Evolutionary conservation across 441 rosid species (phyloP), one percentile per base, ranked within the genome.

Genomic region (Populus hybrid): DNA sequence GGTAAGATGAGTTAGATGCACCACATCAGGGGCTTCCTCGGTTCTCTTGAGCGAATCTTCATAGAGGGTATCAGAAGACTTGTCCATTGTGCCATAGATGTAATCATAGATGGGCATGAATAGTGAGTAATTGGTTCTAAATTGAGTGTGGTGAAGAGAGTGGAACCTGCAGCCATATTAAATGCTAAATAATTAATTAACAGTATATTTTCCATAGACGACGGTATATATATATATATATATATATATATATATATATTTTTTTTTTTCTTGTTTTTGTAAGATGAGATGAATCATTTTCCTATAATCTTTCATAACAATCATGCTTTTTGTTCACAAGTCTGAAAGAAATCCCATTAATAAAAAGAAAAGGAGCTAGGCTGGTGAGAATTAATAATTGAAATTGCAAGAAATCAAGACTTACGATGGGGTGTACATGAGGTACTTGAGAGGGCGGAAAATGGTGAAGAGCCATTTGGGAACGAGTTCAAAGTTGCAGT

Each of bases 401-500:
- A 16, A 68, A 3, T 29, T 10, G 8, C 3, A 70, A 7, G 12
- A 10, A 11, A 40, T 36, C 40, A 9, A 23, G 24, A 82, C 91
- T 61, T 87, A 92, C 91, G 95, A 85, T 6, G 99, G 93, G 14
- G 98, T 89, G 86, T 95, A 90, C 77, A 89, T 80, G 65, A 95
- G 74, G 79, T 87, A 88, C 85, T 92, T 92, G 82, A 95, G 94
- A 20, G 89, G 94, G 9, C 7, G 98, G 59, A 92, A 85, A 69
- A 85, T 35, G 75, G 88, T 71, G 88, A 93, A 93, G 71, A 90
- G 68, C 40, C 85, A 84, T 10, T 77, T 82, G 3, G 98, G 97
- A 21, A 95, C 77, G 76, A 92, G 53, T 88, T 93, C 94, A 75
- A 92, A 93, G 79, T 95, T 95, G 88, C 98, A 92, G 77, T 95